These are phyloP conservation scores for Fusarium burgessii DNA, from an alignment of 2,329 filamentous ascomycete species.

Conservation along the genomic window DNA sequence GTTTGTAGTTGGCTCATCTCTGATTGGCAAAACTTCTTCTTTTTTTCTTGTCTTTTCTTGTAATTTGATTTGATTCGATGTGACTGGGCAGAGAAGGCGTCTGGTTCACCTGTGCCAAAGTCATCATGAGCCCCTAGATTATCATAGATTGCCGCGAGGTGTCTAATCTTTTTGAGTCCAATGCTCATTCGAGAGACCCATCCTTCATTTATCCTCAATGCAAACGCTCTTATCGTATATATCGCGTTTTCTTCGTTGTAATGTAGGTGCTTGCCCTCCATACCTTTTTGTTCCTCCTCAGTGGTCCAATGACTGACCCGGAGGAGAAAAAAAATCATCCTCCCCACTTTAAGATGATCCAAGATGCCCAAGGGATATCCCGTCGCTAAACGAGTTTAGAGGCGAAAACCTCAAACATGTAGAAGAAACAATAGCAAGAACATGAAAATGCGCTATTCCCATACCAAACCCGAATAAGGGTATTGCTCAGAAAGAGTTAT, in stretches of 20 bases:
- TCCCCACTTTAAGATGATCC: slow-evolving; percentile 21
- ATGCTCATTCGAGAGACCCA: slow-evolving; percentile 11
- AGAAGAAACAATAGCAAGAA: slow-evolving; percentile 11
- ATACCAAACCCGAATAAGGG: slow-evolving; percentile 35
- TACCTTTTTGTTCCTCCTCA: slow-evolving; percentile 8
- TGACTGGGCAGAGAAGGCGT: slow-evolving; percentile 15
- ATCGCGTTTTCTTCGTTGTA: slow-evolving; percentile 29
- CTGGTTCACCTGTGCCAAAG: slow-evolving; percentile 31
- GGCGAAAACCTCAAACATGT: slow-evolving; percentile 28
- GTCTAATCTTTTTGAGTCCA: slow-evolving; percentile 27
- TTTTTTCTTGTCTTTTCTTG: slow-evolving; percentile 3
- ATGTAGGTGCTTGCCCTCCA: slow-evolving; percentile 18
- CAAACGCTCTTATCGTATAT: slow-evolving; percentile 40
- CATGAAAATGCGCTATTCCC: slow-evolving; percentile 35
- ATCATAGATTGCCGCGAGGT: slow-evolving; percentile 20
- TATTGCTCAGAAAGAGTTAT: slow-evolving; percentile 15
- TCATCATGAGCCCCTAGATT: slow-evolving; percentile 18
- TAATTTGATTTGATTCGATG: slow-evolving; percentile 8
- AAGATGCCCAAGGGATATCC: slow-evolving; percentile 30
- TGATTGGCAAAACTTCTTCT: slow-evolving; percentile 5
- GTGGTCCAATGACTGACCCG: slow-evolving; percentile 15
- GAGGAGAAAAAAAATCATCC: not conserved
- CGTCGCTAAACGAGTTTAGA: slow-evolving; percentile 36
- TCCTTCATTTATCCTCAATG: slow-evolving; percentile 4
- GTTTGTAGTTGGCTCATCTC: not conserved